phyloP scores from a whole-genome alignment of 441 rosid species.

The Manihot esculenta region DNA sequence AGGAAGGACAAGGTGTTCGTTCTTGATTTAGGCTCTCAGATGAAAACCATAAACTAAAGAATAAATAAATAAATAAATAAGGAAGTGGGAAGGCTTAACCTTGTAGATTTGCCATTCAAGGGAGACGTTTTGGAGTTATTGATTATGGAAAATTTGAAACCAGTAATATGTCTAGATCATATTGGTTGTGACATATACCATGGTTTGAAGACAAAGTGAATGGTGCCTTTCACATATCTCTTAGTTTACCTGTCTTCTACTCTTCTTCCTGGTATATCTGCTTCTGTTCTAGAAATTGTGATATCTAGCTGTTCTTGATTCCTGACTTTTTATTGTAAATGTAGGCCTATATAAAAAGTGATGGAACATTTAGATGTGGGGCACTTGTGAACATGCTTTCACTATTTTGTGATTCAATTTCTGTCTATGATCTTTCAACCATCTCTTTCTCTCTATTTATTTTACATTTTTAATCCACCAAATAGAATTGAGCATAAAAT shows the following conservation, averaged over 20 bases:
- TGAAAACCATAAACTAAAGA: background rate
- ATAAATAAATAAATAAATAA: background rate
- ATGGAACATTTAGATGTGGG: background rate
- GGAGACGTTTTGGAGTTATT: background rate
- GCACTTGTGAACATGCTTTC: background rate
- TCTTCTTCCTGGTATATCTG: background rate
- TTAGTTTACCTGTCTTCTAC: background rate
- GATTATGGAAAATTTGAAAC: background rate
- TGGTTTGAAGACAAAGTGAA: background rate
- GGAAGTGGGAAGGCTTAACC: background rate
- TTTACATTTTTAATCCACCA: background rate
- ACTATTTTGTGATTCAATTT: background rate
- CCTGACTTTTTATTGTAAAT: background rate
- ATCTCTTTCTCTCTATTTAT: background rate
- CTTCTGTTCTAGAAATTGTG: background rate
- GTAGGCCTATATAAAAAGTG: background rate
- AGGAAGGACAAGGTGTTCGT: background rate
- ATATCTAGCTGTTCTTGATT: background rate
- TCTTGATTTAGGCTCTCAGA: background rate
- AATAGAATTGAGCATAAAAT: background rate
- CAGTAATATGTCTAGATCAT: background rate
- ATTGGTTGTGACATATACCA: background rate
- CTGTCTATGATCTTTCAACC: background rate
- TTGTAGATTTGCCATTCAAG: background rate
- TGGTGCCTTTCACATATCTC: background rate